These are phyloP conservation scores for Cystobasidium pallidum DNA, from an alignment of 1,284 basidiomycete genomes.

Conservation along the genomic window DNA sequence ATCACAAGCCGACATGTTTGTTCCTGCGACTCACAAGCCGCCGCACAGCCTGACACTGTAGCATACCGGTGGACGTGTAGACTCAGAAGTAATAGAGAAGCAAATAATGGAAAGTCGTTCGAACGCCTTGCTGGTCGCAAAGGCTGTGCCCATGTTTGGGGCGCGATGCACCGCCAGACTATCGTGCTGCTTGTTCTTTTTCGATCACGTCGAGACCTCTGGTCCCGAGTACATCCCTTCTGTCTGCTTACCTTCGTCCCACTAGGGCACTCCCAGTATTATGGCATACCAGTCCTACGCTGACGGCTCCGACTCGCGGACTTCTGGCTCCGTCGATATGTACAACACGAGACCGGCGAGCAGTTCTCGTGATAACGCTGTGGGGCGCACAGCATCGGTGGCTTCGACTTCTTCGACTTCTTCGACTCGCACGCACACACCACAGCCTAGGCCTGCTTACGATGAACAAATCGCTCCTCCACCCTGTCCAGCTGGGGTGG, in stretches of 20 bases:
- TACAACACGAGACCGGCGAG: constrained; percentile 14
- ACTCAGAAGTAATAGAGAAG: too few species aligned
- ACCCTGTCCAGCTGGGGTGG: constrained; percentile 33
- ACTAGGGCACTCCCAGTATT: too few species aligned
- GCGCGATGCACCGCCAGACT: not conserved
- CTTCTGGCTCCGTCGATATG: not conserved
- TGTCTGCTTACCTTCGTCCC: too few species aligned
- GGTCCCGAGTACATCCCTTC: too few species aligned
- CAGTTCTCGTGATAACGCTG: constrained; percentile 16
- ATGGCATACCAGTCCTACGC: constrained; percentile 38
- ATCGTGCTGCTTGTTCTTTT: not conserved
- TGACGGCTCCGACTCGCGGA: not conserved
- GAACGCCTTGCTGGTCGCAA: too few species aligned
- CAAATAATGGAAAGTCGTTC: too few species aligned
- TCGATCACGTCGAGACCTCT: not conserved
- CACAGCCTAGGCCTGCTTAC: not conserved
- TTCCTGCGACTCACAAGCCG: too few species aligned
- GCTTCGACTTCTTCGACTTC: constrained; percentile 35
- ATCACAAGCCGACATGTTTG: too few species aligned
- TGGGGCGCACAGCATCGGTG: constrained; percentile 23
- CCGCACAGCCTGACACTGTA: too few species aligned
- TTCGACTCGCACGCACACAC: constrained; percentile 16
- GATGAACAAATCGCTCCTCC: constrained; percentile 3
- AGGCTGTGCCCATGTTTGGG: too few species aligned
- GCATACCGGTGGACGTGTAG: too few species aligned